phyloP scores from a whole-genome alignment of 768 basidiomycete species.

The Tulasnella sp. region DNA sequence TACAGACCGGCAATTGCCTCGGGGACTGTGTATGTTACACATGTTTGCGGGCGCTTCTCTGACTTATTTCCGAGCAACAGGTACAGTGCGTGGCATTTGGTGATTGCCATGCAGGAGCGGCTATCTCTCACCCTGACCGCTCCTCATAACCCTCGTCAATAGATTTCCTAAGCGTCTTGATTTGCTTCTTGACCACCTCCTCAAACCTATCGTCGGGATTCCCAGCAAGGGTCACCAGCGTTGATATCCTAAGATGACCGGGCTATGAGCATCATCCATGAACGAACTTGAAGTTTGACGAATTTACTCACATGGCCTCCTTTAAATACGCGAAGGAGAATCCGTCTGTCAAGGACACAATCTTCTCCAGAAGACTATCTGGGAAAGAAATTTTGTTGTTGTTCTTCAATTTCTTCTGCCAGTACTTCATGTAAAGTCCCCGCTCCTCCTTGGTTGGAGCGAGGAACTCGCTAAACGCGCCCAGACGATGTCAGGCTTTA shows the following conservation, averaged over 20 bases:
- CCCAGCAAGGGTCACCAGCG: slow-evolving; percentile 53
- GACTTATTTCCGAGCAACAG: no score
- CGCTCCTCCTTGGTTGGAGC: slow-evolving; percentile 58
- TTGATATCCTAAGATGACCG: slow-evolving; percentile 41
- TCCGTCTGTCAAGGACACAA: slow-evolving; percentile 46
- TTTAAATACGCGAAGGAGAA: slow-evolving; percentile 87
- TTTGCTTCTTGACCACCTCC: slow-evolving; percentile 42
- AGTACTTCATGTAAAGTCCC: slow-evolving; percentile 57
- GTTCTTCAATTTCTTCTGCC: slow-evolving; percentile 61
- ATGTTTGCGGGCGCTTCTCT: no score
- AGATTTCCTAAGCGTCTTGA: slow-evolving; percentile 52
- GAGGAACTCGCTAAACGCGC: slow-evolving; percentile 35
- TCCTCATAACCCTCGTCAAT: slow-evolving; percentile 36
- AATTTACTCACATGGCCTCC: slow-evolving; percentile 61
- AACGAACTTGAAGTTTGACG: no score
- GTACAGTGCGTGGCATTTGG: no score
- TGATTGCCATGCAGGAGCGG: no score
- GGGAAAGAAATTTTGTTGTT: slow-evolving; percentile 59
- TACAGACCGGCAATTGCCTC: no score
- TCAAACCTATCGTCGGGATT: slow-evolving; percentile 43
- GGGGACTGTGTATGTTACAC: no score
- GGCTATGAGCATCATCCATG: no score
- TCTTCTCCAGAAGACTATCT: slow-evolving; percentile 45
- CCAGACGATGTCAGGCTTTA: not conserved
- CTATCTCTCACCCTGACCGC: not conserved